Conservation (phyloP, 345 rosid species). For the Hevea brasiliensis region DNA sequence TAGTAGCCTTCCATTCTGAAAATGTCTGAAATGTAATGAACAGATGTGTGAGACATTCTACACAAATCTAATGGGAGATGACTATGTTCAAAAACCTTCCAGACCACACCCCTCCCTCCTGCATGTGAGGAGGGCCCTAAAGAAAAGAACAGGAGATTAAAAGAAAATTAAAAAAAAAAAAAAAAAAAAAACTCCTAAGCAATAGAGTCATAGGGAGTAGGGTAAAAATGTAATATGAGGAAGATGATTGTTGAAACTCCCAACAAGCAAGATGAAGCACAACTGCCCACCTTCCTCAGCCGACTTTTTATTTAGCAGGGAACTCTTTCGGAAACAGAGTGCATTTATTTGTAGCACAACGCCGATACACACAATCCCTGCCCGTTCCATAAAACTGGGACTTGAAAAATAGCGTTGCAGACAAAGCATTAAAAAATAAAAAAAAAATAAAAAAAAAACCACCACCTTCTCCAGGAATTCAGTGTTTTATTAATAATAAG, state of each 20-base stretch:
- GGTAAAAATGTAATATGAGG: neutral
- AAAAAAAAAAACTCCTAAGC: too few species aligned
- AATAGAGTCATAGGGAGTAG: neutral
- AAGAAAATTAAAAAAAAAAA: too few species aligned
- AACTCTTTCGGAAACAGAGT: constrained; percentile 1
- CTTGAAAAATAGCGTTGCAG: neutral
- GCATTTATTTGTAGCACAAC: constrained; percentile 4
- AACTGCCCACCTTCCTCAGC: constrained; percentile 12
- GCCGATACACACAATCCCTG: constrained; percentile 13
- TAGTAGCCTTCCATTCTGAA: constrained; percentile 70
- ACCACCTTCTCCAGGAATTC: neutral
- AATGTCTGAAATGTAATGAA: constrained; percentile 43
- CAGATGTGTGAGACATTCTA: neutral
- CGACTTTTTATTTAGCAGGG: neutral
- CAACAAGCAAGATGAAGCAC: constrained; percentile 9
- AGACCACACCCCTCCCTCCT: neutral
- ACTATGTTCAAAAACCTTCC: neutral
- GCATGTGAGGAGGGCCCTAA: neutral
- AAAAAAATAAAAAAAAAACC: too few species aligned
- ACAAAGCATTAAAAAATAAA: neutral
- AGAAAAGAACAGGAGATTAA: too few species aligned
- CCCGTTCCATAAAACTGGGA: neutral
- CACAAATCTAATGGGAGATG: neutral
- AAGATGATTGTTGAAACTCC: constrained; percentile 9
- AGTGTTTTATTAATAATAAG: neutral